Evolutionary conservation across 2,329 filamentous ascomycete genomes (phyloP), one percentile per base, ranked within the genome.

Genomic region (Colletotrichum plurivorum): DNA sequence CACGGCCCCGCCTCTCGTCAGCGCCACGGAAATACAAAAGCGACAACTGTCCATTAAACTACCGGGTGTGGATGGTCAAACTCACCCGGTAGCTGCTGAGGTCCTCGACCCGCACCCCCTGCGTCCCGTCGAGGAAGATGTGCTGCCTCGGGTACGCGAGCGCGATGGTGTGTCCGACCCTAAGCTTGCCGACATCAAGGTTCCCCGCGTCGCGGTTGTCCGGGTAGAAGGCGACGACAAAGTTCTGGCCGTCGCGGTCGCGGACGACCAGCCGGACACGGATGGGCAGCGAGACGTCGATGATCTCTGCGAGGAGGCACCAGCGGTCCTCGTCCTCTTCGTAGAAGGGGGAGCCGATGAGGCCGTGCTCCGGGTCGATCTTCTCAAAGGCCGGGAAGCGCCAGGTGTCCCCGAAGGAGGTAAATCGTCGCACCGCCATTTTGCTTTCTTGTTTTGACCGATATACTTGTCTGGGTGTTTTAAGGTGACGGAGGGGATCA

Each of bases 171-270:
- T 48, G 22, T 9, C 55, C 41, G n/a, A 36, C 22, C 3, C 36
- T 58, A 22, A 58, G 25, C 41, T 46, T 27, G 22, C n/a, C 22
- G 25, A 15, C 8, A 18, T 48, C 55, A 10, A 58, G 25, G 18
- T 15, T 13, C 20, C 15, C 20, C 2, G 13, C 15, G 18, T 22
- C 22, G 43, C n/a, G 20, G 22, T 48, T 31, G 41, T 58, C 22
- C 22, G 41, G 55, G 5, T 58, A 46, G 55, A 58, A 48, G 1
- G 41, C 55, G 55, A 58, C 22, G 22, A 58, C 43, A 12, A 58
- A 9, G 9, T 18, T 31, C 16, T 46, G 10, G 12, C 55, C 55
- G 6, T 18, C 43, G 22, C 55, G 55, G 41, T 58, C 55, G 10
- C 41, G 22, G 13, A 18, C 55, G 43, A 58, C 55, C 25, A 58